phyloP scores from a whole-genome alignment of 371 early-diverging fungal genomes.

The Apophysomyces variabilis region DNA sequence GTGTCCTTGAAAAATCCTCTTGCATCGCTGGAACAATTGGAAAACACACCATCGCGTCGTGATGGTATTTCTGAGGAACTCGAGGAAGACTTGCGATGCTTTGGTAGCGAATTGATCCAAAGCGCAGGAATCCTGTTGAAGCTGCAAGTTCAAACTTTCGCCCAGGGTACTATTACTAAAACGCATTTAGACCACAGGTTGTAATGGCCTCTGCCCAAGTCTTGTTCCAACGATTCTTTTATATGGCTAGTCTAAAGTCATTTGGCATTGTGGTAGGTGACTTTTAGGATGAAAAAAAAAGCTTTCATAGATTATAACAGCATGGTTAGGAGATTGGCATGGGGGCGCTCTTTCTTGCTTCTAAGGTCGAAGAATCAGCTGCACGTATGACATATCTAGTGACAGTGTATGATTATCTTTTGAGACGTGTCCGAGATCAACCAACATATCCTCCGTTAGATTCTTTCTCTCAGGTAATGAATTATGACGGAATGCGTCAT shows the following conservation, averaged over 20 bases:
- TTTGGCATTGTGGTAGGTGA: conserved; percentile 70
- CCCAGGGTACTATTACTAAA: neutral
- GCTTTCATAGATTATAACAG: neutral
- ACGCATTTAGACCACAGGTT: conserved; percentile 57
- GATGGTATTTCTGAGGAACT: conserved; percentile 71
- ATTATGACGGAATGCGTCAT: neutral
- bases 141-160: conserved; percentile 58
- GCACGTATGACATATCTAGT: conserved; percentile 77
- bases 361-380: conserved; percentile 90
- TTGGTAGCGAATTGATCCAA: conserved; percentile 86
- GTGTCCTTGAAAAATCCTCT: conserved; percentile 62
- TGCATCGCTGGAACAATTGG: conserved; percentile 71
- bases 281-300: too few species aligned
- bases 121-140: conserved; percentile 83
- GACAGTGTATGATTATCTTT: conserved; percentile 75
- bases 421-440: conserved; percentile 58
- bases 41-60: conserved; percentile 65
- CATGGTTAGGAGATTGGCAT: conserved; percentile 73
- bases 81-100: conserved; percentile 75
- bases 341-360: conserved; percentile 88
- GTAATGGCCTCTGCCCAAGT: conserved; percentile 96
- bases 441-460: conserved; percentile 60
- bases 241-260: conserved; percentile 72
- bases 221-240: conserved; percentile 92
- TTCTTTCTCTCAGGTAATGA: conserved; percentile 60